Evolutionary conservation across 768 basidiomycete genomes (phyloP).

Genomic region (Rhodosporidiobolus sp.): DNA sequence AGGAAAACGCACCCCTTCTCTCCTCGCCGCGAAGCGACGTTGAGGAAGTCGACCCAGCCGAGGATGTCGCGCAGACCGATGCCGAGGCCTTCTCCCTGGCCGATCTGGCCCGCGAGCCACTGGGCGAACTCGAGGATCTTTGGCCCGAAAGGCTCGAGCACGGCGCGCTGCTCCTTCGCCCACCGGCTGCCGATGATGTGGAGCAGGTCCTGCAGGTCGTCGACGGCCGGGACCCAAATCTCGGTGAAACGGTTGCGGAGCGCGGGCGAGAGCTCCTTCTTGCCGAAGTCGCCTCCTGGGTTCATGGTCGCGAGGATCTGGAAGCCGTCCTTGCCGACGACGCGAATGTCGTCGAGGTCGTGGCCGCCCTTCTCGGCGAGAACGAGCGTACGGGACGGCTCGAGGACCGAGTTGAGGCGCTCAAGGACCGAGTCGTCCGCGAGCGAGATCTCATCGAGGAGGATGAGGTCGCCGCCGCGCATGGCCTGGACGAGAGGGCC

Average conservation of each 20-base stretch:
- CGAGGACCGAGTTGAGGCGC: conserved; percentile 93
- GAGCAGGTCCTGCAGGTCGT: conserved; percentile 67
- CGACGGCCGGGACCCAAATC: conserved; percentile 91
- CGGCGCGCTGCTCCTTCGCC: conserved; percentile 52
- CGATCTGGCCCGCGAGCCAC: conserved; percentile 69
- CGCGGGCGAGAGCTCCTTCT: conserved; percentile 96
- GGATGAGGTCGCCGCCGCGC: conserved; percentile 74
- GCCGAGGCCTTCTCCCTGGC: conserved; percentile 58
- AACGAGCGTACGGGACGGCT: conserved; percentile 79
- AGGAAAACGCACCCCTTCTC: not conserved
- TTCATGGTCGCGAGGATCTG: conserved; percentile 98
- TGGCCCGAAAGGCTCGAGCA: conserved; percentile 59
- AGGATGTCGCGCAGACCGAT: conserved; percentile 82
- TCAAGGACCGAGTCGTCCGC: conserved; percentile 98
- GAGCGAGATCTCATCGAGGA: conserved; percentile 93
- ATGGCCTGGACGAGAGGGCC: conserved; percentile 94
- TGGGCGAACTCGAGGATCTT: conserved; percentile 71
- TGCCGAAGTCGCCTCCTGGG: conserved; percentile 97
- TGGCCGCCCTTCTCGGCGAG: conserved; percentile 87
- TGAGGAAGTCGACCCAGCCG: conserved; percentile 90
- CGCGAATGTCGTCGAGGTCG: conserved; percentile 62
- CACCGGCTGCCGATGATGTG: conserved; percentile 73
- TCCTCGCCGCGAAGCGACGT: conserved; percentile 46
- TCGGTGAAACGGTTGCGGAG: conserved; percentile 97
- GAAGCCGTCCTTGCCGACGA: conserved; percentile 68